Percentiles rank a stretch among this genome's conserved stretches.
Evolutionary conservation across 805 yeast genomes (phyloP).

Genomic region (Tetrapisispora iriomotensis): DNA sequence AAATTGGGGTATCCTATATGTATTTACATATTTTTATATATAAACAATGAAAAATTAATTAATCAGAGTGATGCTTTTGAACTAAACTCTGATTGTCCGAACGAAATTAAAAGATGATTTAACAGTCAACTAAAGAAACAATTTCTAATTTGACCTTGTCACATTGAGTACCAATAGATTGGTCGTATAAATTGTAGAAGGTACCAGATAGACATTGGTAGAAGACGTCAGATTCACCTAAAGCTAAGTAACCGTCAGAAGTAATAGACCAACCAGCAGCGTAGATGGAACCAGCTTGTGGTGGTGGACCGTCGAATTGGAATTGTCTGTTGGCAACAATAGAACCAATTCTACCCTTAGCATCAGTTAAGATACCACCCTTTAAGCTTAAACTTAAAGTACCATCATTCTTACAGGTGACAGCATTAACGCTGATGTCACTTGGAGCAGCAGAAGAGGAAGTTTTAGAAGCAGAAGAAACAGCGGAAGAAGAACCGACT

Average conservation of each 20-base stretch:
- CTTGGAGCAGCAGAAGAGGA: constrained; percentile 10
- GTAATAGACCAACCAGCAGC: constrained; percentile 52
- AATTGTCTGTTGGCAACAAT: constrained; percentile 65
- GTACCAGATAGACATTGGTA: constrained; percentile 59
- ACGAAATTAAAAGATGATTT: constrained; percentile 3
- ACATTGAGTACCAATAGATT: constrained; percentile 46
- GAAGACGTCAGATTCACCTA: constrained; percentile 47
- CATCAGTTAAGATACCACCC: constrained; percentile 40
- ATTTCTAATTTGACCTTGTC: constrained; percentile 42
- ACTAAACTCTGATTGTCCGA: neutral
- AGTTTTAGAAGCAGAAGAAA: constrained; percentile 12
- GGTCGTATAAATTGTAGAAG: constrained; percentile 60
- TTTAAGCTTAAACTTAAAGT: constrained; percentile 43
- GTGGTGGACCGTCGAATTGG: constrained; percentile 69
- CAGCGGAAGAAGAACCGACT: constrained; percentile 24
- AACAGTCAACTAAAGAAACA: constrained; percentile 37
- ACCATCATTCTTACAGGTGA: constrained; percentile 32
- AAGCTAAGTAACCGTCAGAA: constrained; percentile 44
- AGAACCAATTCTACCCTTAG: constrained; percentile 52
- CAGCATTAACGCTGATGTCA: constrained; percentile 11
- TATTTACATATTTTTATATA: neutral
- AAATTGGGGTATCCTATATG: neutral
- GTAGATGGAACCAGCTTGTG: constrained; percentile 55
- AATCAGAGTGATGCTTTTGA: neutral
- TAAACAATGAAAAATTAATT: neutral